Conservation (phyloP, 768 basidiomycete species). For the Amanita rimosa region DNA sequence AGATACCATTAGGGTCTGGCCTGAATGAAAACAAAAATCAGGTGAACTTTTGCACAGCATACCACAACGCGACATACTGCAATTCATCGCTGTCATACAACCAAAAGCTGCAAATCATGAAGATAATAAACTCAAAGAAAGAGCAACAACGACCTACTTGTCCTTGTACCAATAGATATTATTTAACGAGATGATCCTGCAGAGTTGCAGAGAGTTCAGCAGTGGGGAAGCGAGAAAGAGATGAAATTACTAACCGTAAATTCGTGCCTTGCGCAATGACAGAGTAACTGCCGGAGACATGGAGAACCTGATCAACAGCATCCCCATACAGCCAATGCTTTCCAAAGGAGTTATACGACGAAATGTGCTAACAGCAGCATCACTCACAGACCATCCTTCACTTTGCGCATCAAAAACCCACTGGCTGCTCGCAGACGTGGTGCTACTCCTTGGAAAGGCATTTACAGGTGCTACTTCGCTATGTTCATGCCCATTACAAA, state of each 20-base stretch:
- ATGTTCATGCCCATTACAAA: background rate
- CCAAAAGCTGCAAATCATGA: slow-evolving; percentile 34
- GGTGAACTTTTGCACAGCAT: background rate
- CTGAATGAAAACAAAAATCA: background rate
- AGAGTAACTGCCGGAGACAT: slow-evolving; percentile 46
- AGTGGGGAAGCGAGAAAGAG: background rate
- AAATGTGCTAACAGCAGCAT: background rate
- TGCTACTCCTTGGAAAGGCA: slow-evolving; percentile 40
- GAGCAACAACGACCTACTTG: slow-evolving; percentile 27
- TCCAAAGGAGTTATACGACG: background rate
- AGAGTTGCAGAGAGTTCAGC: background rate
- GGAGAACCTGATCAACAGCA: slow-evolving; percentile 31
- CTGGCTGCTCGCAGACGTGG: slow-evolving; percentile 25
- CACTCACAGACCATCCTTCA: slow-evolving; percentile 34
- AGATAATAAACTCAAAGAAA: background rate
- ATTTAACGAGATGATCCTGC: slow-evolving; percentile 48
- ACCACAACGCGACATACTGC: slow-evolving; percentile 21
- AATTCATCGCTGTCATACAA: slow-evolving; percentile 41
- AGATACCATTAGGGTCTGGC: slow-evolving; percentile 49
- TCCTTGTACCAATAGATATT: slow-evolving; percentile 52
- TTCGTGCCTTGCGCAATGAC: slow-evolving; percentile 34
- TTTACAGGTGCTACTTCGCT: slow-evolving; percentile 53
- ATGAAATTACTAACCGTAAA: slow-evolving; percentile 24
- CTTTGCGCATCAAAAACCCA: slow-evolving; percentile 48
- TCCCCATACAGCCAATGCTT: slow-evolving; percentile 35